phyloP scores from a whole-genome alignment of 2,329 filamentous ascomycete species.

The Xylariaceae sp. region DNA sequence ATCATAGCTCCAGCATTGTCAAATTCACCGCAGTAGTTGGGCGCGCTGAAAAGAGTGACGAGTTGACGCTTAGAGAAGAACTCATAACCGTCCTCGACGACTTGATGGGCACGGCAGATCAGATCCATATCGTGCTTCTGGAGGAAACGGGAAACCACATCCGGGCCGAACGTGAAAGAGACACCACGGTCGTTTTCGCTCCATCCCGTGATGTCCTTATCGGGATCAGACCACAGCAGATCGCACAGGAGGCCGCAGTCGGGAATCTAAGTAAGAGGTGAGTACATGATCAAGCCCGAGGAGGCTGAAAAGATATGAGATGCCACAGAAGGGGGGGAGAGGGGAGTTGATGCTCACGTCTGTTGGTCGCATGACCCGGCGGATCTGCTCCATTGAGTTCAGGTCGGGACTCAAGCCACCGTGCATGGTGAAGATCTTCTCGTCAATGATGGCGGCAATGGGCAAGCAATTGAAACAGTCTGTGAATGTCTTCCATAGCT shows the following conservation, averaged over 20 bases:
- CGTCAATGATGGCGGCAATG: conserved; percentile 92
- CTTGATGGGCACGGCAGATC: conserved; percentile 97
- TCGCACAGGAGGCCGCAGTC: conserved; percentile 97
- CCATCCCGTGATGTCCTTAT: conserved; percentile 99
- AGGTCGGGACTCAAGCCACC: conserved; percentile 93
- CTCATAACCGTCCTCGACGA: conserved; percentile 98
- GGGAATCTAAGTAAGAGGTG: conserved; percentile 64
- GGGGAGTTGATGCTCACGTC: conserved; percentile 63
- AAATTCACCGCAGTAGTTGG: conserved; percentile 99
- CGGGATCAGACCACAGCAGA: conserved; percentile 95
- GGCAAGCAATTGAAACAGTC: conserved; percentile 95
- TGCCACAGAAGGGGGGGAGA: background rate
- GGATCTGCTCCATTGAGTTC: conserved; percentile 99
- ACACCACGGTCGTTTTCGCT: conserved; percentile 98
- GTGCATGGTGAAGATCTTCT: conserved; percentile 99
- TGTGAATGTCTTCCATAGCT: conserved; percentile 96
- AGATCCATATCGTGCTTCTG: conserved; percentile 99
- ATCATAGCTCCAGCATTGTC: conserved; percentile 99
- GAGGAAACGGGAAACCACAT: conserved; percentile 93
- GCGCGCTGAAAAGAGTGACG: conserved; percentile 94
- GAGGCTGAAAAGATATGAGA: conserved; percentile 20
- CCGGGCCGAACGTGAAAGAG: conserved; percentile 95
- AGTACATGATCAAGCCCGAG: conserved; percentile 32
- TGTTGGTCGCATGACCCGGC: conserved; percentile 95
- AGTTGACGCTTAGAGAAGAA: conserved; percentile 99